These are phyloP conservation scores for Artomyces pyxidatus DNA, from an alignment of 768 basidiomycete genomes.

Conservation along the genomic window DNA sequence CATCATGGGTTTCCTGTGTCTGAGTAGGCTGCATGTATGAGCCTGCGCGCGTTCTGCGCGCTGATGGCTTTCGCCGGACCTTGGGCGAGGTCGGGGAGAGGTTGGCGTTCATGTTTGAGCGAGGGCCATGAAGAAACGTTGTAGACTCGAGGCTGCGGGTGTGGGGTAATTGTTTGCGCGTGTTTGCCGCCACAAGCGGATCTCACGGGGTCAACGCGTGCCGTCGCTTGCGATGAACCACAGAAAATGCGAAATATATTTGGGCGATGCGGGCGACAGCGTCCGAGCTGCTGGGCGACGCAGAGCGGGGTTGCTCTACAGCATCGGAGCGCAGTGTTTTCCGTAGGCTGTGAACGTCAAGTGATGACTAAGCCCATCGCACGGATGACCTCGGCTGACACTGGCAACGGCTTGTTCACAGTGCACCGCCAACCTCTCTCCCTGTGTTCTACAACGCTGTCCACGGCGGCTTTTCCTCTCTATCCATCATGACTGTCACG, in stretches of 20 bases:
- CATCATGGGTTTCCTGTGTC: slow-evolving; percentile 56
- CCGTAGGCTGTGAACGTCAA: too few species aligned
- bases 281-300: too few species aligned
- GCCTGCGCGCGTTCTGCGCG: slow-evolving; percentile 41
- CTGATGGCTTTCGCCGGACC: slow-evolving; percentile 48
- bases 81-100: slow-evolving; percentile 48
- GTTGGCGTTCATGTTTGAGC: slow-evolving; percentile 33
- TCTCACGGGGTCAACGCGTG: neutral
- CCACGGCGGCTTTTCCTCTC: neutral
- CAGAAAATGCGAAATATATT: too few species aligned
- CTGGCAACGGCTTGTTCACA: neutral
- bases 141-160: neutral
- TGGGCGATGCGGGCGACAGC: too few species aligned
- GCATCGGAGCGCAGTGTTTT: too few species aligned
- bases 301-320: too few species aligned
- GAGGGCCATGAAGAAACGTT: neutral
- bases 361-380: neutral
- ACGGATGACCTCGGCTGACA: neutral
- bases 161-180: neutral
- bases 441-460: neutral
- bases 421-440: neutral
- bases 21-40: slow-evolving; percentile 52
- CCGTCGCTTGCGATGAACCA: neutral
- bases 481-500: neutral
- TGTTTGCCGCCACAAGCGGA: neutral